phyloP scores from a whole-genome alignment of 805 yeast genomes.

The Metschnikowia peoriensis region DNA sequence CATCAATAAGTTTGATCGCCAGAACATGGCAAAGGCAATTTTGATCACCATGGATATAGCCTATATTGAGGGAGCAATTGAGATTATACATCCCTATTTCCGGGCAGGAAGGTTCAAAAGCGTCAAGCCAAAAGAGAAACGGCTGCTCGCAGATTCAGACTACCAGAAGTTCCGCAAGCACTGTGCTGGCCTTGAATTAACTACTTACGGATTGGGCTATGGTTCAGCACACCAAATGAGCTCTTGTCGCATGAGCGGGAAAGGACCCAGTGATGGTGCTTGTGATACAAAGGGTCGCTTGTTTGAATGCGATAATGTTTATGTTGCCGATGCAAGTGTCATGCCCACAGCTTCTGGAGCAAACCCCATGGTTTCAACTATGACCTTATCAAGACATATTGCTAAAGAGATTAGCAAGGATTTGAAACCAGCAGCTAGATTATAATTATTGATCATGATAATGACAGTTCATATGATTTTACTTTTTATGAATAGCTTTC shows the following conservation, averaged over 20 bases:
- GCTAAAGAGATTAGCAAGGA: constrained; percentile 37
- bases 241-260: constrained; percentile 50
- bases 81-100: constrained; percentile 36
- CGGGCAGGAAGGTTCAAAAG: constrained; percentile 38
- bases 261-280: constrained; percentile 44
- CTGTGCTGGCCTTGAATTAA: constrained; percentile 27
- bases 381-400: constrained; percentile 47
- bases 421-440: constrained; percentile 25
- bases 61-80: constrained; percentile 49
- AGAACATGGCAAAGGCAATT: constrained; percentile 37
- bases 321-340: constrained; percentile 49
- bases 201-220: constrained; percentile 28
- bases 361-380: constrained; percentile 51
- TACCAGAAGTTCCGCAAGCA: constrained; percentile 37
- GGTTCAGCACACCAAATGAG: constrained; percentile 59
- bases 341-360: constrained; percentile 55
- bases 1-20: constrained; percentile 39
- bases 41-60: constrained; percentile 43
- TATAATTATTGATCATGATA: constrained; percentile 14
- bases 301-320: constrained; percentile 47
- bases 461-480: no score
- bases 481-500: no score
- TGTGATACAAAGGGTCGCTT: constrained; percentile 44
- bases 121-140: constrained; percentile 32
- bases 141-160: constrained; percentile 43